Evolutionary conservation across 106 monocot species (phyloP), one percentile per base, ranked within the genome.

Genomic region (Dactylorhiza incarnata): DNA sequence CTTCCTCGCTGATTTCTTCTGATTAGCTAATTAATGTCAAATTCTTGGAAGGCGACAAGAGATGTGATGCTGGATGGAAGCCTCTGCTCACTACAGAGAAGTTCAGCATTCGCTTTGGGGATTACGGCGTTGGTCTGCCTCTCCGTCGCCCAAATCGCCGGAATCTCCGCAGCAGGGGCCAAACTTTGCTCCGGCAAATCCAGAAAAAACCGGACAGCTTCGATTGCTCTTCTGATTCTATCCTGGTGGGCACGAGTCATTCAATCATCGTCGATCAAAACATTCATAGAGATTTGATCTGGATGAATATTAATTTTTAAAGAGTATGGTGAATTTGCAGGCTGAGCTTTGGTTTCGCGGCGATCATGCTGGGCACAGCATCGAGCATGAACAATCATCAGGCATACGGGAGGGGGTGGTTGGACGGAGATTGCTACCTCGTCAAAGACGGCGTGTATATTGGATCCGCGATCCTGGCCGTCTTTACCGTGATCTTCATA

Each of bases 301-400:
- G 3, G 37, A 3, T 3, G 37, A 37, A 37, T 37, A n/a, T n/a
- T n/a, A 37, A 2, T 37, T 37, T 37, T 0, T 37, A 37, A 29
- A 9, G 12, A 0, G 4, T 24, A 12, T 4, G 29, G 29, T 65
- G 8, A 20, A 65, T 65, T 14, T 73, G 47, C 65, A 96, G 95
- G 93, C 22, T 87, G 9, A 85, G 76, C 80, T 96, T 84, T 48
- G 88, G 77, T 37, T n/a, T 91, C 77, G 82, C 78, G 1, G 56
- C 77, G 3, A 51, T 89, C 17, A 77, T 96, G 26, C 49, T 93
- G 66, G 83, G 84, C 17, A 81, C 90, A 0, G 86, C 81, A 1
- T 75, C 95, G 62, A 91, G 93, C 88, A 96, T 96, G 95, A 93
- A 84, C 85, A 69, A 43, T 1, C 68, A 78, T 49, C 95, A 96